A percentile compares a stretch with the other conserved stretches of the same genome.
Evolutionary conservation across 73 alveolate species (phyloP).

Genomic region (Effrenium voratum): DNA sequence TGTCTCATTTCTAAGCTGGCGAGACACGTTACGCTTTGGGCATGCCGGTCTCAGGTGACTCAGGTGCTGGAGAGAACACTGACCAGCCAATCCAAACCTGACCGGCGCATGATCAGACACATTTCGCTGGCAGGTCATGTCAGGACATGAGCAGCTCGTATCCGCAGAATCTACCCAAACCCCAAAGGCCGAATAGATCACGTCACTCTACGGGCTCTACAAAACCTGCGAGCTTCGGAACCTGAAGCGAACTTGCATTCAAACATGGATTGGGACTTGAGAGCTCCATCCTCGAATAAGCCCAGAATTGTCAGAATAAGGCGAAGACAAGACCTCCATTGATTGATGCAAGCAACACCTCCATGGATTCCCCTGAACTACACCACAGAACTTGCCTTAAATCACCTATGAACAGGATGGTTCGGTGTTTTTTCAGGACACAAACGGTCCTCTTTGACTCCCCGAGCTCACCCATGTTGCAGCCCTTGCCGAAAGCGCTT

Average conservation of each 20-base stretch:
- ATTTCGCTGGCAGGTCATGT: background rate
- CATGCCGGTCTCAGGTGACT: background rate
- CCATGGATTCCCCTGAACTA: background rate
- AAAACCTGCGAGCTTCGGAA: background rate
- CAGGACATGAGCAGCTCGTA: too few species aligned
- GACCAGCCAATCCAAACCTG: constrained; percentile 90
- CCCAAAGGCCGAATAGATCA: background rate
- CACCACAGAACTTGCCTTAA: background rate
- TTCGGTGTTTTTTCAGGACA: background rate
- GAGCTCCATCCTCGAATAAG: background rate
- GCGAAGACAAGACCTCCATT: background rate
- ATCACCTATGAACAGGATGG: background rate
- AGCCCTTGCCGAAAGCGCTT: too few species aligned
- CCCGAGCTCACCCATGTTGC: too few species aligned
- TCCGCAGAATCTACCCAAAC: background rate
- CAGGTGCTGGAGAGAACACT: constrained; percentile 83
- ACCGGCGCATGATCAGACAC: background rate
- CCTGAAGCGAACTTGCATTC: background rate
- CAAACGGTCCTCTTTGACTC: too few species aligned
- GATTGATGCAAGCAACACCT: background rate
- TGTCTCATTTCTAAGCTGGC: background rate
- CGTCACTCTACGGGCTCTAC: background rate
- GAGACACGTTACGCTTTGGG: background rate
- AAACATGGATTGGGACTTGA: background rate
- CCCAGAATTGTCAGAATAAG: background rate